Conservation (phyloP, 129 eudicot genomes). For the Flaveria sonorensis region DNA sequence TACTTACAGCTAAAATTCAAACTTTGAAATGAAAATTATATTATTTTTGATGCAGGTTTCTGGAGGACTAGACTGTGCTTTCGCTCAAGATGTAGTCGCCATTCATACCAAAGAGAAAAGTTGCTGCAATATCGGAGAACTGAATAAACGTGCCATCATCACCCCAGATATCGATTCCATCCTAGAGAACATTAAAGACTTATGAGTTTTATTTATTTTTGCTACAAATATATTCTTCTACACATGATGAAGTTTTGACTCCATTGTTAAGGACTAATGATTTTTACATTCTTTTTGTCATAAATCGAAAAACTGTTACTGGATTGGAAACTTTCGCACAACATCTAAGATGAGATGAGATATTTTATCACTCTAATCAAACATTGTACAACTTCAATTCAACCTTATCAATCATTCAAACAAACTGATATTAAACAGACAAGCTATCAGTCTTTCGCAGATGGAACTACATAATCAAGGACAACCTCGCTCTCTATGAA, state of each 20-base stretch:
- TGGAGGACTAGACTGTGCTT: conserved; percentile 54
- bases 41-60: conserved; percentile 55
- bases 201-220: conserved; percentile 29
- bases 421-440: background rate
- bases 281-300: background rate
- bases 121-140: conserved; percentile 67
- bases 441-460: background rate
- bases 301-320: background rate
- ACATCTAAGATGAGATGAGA: background rate
- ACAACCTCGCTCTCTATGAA: conserved; percentile 44
- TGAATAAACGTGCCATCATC: conserved; percentile 62
- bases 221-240: conserved; percentile 10
- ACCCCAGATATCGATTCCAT: conserved; percentile 71
- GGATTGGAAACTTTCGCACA: background rate
- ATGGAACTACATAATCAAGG: conserved; percentile 48
- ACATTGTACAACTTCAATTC: background rate
- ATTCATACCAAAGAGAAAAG: conserved; percentile 55
- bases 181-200: conserved; percentile 45
- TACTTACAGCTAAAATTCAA: background rate
- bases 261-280: background rate
- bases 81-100: conserved; percentile 74
- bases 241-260: conserved; percentile 30
- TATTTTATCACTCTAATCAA: background rate
- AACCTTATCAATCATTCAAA: background rate
- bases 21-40: background rate